Evolutionary conservation across 2,329 filamentous ascomycete genomes (phyloP).

Genomic region (Arthroderma uncinatum): DNA sequence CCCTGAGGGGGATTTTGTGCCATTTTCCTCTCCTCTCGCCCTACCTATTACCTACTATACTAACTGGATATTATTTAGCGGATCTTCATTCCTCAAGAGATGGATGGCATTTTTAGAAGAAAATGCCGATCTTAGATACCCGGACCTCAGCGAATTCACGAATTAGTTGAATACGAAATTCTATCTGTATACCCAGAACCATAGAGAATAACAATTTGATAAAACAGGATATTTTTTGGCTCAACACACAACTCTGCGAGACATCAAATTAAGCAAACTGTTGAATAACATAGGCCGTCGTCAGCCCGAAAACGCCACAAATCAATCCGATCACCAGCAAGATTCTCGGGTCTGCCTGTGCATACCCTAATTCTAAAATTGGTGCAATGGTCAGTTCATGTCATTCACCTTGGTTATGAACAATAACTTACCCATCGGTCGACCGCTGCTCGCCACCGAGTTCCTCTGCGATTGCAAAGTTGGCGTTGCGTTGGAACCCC

Average conservation of each 20-base stretch:
- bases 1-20: neutral
- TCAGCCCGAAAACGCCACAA: neutral
- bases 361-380: neutral
- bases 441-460: too few relatives aligned
- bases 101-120: constrained; percentile 94
- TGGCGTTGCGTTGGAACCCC: neutral
- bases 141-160: constrained; percentile 44
- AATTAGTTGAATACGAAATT: neutral
- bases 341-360: neutral
- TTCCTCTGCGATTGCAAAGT: neutral
- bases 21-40: neutral
- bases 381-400: neutral
- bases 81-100: constrained; percentile 69
- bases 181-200: too few relatives aligned
- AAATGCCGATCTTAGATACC: constrained; percentile 79
- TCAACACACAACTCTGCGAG: neutral
- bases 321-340: neutral
- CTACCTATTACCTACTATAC: neutral
- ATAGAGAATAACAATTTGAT: neutral
- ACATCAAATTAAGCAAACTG: neutral
- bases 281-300: neutral
- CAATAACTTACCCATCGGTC: neutral
- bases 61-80: constrained; percentile 42
- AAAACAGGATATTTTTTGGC: neutral
- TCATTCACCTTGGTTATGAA: neutral